Base-by-base conservation (phyloP, 2,329 filamentous ascomycete genomes). In the Talaromyces amestolkiae region DNA sequence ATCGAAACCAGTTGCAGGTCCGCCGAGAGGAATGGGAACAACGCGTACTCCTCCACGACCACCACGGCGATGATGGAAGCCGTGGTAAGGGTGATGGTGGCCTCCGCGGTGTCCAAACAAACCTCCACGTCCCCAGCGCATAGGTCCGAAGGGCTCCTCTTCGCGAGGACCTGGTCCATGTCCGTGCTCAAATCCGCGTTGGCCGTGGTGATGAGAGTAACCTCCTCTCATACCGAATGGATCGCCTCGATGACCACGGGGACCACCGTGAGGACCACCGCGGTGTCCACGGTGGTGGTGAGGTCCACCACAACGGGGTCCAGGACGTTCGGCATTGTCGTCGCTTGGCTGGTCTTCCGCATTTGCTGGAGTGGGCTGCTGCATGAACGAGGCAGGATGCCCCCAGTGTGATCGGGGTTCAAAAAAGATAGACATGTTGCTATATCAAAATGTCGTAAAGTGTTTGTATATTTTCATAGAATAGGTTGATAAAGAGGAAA, bases 31-130 rank as follows among this genome's bases (percentile, higher is more conserved):
- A 19, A 43, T 15, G 3, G 56, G 56, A 1, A 59, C 33, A 15
- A 31, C 24, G 24, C 43, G 59, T 47, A 68, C 63, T 70, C 67
- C 65, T 70, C 68, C 66, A 35, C 67, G 68, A 1, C 66, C 66
- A 31, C 67, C 68, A 51, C 67, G 66, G 67, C 68, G 66, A 53
- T 19, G 53, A 45, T n/a, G 35, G 33, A 11, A 33, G 31, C 43
- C 51, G 35, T 63, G 51, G n/a, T 63, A 56, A 31, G 49, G 58
- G 45, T 45, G 64, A 27, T 43, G 64, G 7, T 45, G 41, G 13
- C 43, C 54, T 24, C 62, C 62, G 24, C 41, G 43, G 22, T 24
- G 33, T 43, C 62, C 62, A 53, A 64, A 64, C 45, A 51, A 19
- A 22, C 54, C 62, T 27, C 60, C 61, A 33, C 51, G 51, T 24